Percentiles rank a stretch among this genome's conserved stretches.
phyloP scores from a whole-genome alignment of 2,329 filamentous ascomycete species.

The Hypoxylon sp. region DNA sequence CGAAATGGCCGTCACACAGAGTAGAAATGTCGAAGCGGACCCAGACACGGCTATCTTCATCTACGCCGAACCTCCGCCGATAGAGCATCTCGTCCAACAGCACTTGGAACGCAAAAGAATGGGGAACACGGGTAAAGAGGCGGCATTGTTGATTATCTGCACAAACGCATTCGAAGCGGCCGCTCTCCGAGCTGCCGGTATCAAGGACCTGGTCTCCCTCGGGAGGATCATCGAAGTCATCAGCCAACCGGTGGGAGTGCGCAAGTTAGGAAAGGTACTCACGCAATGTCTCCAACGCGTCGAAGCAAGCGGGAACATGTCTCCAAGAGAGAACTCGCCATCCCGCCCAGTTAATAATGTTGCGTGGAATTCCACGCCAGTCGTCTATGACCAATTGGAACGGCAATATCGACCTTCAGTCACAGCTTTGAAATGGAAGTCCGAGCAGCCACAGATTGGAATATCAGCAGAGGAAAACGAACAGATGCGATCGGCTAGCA shows the following conservation, averaged over 20 bases:
- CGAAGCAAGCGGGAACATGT: conserved; percentile 1
- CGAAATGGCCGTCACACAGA: conserved; percentile 25
- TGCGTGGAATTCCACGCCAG: conserved; percentile 19
- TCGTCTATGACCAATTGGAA: conserved; percentile 20
- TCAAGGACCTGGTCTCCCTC: conserved; percentile 29
- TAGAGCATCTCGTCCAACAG: conserved; percentile 28
- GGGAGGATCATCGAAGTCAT: conserved; percentile 37
- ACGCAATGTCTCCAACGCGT: conserved; percentile 30
- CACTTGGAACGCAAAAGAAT: conserved; percentile 22
- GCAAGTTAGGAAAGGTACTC: conserved; percentile 37
- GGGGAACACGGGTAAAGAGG: conserved; percentile 18
- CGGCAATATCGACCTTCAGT: conserved; percentile 28
- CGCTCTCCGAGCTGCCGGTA: conserved; percentile 33
- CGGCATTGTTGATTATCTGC: conserved; percentile 36
- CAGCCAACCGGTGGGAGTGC: conserved; percentile 35
- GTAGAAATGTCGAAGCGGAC: conserved; percentile 14
- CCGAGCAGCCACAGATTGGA: conserved; percentile 22
- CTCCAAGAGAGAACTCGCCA: conserved; percentile 16
- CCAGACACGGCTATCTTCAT: conserved; percentile 31
- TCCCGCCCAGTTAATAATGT: neutral
- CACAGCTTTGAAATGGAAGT: conserved; percentile 32
- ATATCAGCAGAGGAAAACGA: conserved; percentile 13
- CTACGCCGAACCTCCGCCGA: conserved; percentile 37
- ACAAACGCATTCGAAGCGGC: conserved; percentile 39
- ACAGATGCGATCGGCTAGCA: conserved; percentile 13